A percentile compares a stretch with the other conserved stretches of the same genome.
Evolutionary conservation across 148 eudicot species (phyloP).

Genomic region (Rhododendron ferrugineum): DNA sequence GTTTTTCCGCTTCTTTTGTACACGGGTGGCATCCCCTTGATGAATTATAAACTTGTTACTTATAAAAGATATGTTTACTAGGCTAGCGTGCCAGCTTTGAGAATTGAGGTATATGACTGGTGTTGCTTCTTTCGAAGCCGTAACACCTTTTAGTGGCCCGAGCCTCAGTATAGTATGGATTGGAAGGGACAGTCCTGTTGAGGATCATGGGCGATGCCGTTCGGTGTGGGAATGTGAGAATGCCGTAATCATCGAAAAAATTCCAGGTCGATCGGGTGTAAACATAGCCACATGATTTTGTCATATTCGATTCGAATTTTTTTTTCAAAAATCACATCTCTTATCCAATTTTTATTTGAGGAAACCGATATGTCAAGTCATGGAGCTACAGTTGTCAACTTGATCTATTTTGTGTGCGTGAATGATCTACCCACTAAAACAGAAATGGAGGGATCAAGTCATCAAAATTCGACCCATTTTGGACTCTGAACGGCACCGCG

Average conservation of each 20-base stretch:
- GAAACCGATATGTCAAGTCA: neutral
- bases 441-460: neutral
- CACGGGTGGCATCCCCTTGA: neutral
- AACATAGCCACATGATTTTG: neutral
- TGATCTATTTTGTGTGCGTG: neutral
- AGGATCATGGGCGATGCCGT: neutral
- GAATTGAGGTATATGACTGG: neutral
- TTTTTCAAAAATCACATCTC: neutral
- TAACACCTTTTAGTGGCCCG: neutral
- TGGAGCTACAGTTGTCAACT: neutral
- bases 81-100: neutral
- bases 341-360: neutral
- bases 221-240: neutral
- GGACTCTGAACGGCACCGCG: neutral
- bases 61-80: neutral
- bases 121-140: neutral
- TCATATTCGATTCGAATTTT: neutral
- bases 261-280: neutral
- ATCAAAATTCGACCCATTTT: neutral
- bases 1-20: neutral
- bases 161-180: neutral
- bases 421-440: neutral
- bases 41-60: neutral
- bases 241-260: neutral
- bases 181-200: neutral